Evolutionary conservation across 2,329 filamentous ascomycete species (phyloP).

Genomic region (Fusarium albidum): DNA sequence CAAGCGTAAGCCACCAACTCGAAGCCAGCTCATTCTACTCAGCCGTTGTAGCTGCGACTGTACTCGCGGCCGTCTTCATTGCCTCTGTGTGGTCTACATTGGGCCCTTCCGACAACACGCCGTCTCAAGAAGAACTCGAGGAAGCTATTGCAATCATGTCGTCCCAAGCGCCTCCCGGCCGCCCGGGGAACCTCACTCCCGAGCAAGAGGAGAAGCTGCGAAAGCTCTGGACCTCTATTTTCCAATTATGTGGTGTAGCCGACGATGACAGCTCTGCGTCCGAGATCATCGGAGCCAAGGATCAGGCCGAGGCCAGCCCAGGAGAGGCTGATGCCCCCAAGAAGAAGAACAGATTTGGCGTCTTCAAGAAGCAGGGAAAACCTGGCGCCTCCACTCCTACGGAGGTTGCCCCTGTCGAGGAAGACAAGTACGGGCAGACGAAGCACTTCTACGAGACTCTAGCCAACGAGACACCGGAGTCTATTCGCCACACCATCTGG

Average conservation of each 20-base stretch:
- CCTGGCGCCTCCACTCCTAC: conserved; percentile 48
- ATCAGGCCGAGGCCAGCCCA: conserved; percentile 30
- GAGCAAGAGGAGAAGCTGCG: conserved; percentile 90
- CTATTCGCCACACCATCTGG: conserved; percentile 86
- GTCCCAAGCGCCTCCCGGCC: conserved; percentile 66
- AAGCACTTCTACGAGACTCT: conserved; percentile 87
- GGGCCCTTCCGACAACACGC: neutral
- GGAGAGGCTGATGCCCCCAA: conserved; percentile 54
- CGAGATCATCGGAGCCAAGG: conserved; percentile 28
- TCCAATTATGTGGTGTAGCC: conserved; percentile 76
- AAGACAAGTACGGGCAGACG: conserved; percentile 93
- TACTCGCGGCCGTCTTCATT: conserved; percentile 23
- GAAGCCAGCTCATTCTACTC: conserved; percentile 31
- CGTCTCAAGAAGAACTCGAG: conserved; percentile 12
- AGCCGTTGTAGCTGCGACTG: conserved; percentile 16
- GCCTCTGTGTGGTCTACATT: conserved; percentile 26
- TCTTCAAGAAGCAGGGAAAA: conserved; percentile 69
- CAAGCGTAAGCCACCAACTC: conserved; percentile 15
- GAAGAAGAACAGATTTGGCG: conserved; percentile 76
- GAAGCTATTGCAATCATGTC: conserved; percentile 48
- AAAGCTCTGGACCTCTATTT: conserved; percentile 81
- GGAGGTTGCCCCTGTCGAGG: conserved; percentile 56
- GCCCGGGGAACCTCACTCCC: conserved; percentile 85
- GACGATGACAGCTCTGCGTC: conserved; percentile 38
- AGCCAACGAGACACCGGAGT: conserved; percentile 77